A percentile compares a stretch with the other conserved stretches of the same genome.
These are phyloP conservation scores for Komagataella ulmi DNA, from an alignment of 805 yeast genomes.

Conservation along the genomic window DNA sequence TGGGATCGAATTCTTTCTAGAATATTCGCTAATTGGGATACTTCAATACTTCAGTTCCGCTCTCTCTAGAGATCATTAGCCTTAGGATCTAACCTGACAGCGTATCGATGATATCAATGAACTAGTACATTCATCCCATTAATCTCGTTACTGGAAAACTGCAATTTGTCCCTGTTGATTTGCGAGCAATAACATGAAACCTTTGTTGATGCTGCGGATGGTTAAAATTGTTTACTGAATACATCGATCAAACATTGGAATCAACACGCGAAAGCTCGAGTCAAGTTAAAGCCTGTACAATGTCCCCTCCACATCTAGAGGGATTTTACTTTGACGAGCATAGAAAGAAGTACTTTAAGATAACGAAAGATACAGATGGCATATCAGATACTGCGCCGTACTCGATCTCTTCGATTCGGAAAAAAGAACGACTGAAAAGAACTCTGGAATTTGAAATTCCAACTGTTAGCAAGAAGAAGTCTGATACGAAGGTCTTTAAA, in stretches of 20 bases:
- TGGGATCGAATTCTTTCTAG: neutral
- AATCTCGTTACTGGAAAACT: no score
- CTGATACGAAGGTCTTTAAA: neutral
- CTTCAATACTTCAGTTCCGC: no score
- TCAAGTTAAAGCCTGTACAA: neutral
- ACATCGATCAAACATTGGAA: no score
- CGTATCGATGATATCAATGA: no score
- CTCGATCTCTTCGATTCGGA: neutral
- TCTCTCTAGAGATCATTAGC: no score
- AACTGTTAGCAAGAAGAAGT: neutral
- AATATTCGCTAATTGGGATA: neutral
- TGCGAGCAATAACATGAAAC: no score
- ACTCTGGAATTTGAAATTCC: neutral
- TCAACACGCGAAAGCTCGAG: no score
- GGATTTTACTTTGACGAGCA: slow-evolving; percentile 11
- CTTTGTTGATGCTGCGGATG: no score
- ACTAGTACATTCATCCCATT: no score
- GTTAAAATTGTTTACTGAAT: no score
- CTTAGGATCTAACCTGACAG: no score
- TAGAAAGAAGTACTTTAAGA: slow-evolving; percentile 8
- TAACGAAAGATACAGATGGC: neutral
- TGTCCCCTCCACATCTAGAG: slow-evolving; percentile 3
- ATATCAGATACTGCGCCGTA: neutral
- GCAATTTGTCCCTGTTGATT: no score
- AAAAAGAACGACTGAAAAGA: neutral